phyloP scores from a whole-genome alignment of 257 asterid species.

The Misopates orontium region DNA sequence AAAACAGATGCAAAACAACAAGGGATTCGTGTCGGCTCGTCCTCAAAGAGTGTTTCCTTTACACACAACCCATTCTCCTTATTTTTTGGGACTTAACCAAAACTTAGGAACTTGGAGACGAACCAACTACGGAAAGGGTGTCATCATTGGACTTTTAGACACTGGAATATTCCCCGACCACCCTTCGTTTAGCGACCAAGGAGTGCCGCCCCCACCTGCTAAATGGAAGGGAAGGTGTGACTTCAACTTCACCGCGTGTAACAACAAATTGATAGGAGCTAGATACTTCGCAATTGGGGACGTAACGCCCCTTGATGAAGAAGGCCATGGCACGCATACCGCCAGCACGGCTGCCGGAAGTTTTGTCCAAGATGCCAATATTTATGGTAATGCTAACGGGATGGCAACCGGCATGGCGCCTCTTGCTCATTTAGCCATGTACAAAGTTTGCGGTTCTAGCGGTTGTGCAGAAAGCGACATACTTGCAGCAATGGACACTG shows the following conservation, averaged over 20 bases:
- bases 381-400: conserved; percentile 17
- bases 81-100: conserved; percentile 27
- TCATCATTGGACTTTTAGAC: conserved; percentile 30
- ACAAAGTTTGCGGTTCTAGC: background rate
- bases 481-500: background rate
- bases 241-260: conserved; percentile 17
- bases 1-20: conserved; percentile 21
- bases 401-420: background rate
- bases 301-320: background rate
- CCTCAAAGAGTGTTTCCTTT: conserved; percentile 12
- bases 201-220: conserved; percentile 33
- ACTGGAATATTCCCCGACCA: conserved; percentile 27
- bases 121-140: conserved; percentile 33
- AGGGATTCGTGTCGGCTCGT: conserved; percentile 31
- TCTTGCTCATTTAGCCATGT: background rate
- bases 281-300: conserved; percentile 17
- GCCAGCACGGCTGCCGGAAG: conserved; percentile 40
- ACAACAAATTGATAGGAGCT: conserved; percentile 42
- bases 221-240: conserved; percentile 44
- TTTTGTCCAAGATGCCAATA: conserved; percentile 29
- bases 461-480: background rate
- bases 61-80: conserved; percentile 32
- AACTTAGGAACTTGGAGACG: conserved; percentile 22
- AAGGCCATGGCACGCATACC: conserved; percentile 40
- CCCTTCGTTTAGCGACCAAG: conserved; percentile 29